These are phyloP conservation scores for Pestalotiopsis sp. DNA, from an alignment of 2,329 filamentous ascomycete species.

Conservation along the genomic window DNA sequence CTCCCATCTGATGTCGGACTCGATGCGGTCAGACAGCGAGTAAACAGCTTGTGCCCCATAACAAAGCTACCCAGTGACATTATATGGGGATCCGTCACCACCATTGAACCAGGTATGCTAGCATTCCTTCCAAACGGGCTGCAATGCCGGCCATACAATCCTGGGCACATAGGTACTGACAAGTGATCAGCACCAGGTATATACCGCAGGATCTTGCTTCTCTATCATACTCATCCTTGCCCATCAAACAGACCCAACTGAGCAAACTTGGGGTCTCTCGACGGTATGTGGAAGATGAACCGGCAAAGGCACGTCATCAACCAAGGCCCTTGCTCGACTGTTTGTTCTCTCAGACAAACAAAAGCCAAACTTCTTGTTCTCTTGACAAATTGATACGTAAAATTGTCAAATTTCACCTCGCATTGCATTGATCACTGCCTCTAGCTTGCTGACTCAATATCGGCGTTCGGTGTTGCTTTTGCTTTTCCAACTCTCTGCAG, in stretches of 20 bases:
- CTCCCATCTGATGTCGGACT: neutral
- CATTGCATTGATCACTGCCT: neutral
- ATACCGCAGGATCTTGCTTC: neutral
- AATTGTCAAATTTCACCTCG: neutral
- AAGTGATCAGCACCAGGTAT: neutral
- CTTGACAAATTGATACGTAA: neutral
- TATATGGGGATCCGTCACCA: neutral
- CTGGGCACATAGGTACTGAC: neutral
- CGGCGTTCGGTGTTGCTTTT: neutral
- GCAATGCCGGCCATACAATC: neutral
- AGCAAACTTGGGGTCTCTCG: neutral
- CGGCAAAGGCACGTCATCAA: neutral
- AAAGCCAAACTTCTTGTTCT: neutral
- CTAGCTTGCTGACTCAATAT: neutral
- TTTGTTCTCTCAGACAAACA: neutral
- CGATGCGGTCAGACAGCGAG: neutral
- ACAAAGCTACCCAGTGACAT: neutral
- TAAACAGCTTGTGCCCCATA: neutral
- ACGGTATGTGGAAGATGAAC: neutral
- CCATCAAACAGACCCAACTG: neutral
- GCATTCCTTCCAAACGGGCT: neutral
- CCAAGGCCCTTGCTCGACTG: neutral
- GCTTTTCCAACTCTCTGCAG: neutral
- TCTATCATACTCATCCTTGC: neutral
- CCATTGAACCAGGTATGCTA: neutral